These are phyloP conservation scores for Ustilago crameri DNA, from an alignment of 1,284 basidiomycete species.

Conservation along the genomic window DNA sequence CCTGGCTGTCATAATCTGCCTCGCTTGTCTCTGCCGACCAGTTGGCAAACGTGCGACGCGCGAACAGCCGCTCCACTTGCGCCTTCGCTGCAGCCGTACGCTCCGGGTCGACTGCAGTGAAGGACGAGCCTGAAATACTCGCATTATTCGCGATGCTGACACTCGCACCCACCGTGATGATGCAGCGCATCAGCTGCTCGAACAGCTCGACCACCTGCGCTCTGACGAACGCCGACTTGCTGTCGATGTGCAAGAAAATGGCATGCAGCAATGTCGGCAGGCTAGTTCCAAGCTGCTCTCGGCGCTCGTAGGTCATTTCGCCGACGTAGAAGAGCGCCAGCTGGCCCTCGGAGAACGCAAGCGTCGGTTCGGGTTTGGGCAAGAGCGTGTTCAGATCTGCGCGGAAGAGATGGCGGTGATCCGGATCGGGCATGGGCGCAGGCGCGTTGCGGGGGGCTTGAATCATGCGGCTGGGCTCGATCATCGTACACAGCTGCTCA, in stretches of 20 bases:
- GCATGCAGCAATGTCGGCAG: slow-evolving; percentile 83
- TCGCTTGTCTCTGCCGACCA: slow-evolving; percentile 32
- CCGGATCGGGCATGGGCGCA: slow-evolving; percentile 58
- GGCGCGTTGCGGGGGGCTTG: slow-evolving; percentile 76
- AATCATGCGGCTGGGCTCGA: slow-evolving; percentile 84
- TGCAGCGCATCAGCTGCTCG: slow-evolving; percentile 56
- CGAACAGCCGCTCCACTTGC: slow-evolving; percentile 39
- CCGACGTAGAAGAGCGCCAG: slow-evolving; percentile 87
- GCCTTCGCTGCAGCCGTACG: slow-evolving; percentile 24
- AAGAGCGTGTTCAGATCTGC: slow-evolving; percentile 44
- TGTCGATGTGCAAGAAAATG: slow-evolving; percentile 84
- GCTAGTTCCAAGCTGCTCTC: slow-evolving; percentile 78
- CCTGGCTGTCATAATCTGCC: slow-evolving; percentile 29
- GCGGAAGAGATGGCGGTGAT: slow-evolving; percentile 63
- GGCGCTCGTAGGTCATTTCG: slow-evolving; percentile 81
- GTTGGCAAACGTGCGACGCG: slow-evolving; percentile 28
- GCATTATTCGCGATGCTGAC: slow-evolving; percentile 10
- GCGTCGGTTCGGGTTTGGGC: slow-evolving; percentile 35
- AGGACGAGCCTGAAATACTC: slow-evolving; percentile 8
- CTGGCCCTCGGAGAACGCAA: slow-evolving; percentile 78
- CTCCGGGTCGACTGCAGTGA: slow-evolving; percentile 22
- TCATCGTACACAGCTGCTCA: slow-evolving; percentile 83
- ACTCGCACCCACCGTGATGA: slow-evolving; percentile 32
- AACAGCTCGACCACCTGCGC: slow-evolving; percentile 78
- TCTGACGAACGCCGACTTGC: slow-evolving; percentile 77